Evolutionary conservation across 2,329 filamentous ascomycete genomes (phyloP).

Genomic region (Pestalotiopsis sp.): DNA sequence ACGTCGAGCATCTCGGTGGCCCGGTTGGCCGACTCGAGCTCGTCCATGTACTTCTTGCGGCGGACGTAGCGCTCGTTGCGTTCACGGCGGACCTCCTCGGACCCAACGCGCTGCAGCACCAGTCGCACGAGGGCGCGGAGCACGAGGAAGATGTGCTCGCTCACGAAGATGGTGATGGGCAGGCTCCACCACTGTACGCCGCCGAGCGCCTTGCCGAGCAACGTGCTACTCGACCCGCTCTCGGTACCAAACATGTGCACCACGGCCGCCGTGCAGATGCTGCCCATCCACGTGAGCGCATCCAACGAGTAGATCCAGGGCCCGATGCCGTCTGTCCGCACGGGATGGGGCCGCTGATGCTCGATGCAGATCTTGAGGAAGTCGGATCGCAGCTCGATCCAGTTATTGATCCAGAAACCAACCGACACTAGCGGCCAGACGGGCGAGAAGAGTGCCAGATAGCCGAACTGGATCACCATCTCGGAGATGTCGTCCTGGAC

Average conservation of each 20-base stretch:
- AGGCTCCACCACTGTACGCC: conserved; percentile 65
- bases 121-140: conserved; percentile 47
- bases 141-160: conserved; percentile 71
- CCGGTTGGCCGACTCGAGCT: conserved; percentile 40
- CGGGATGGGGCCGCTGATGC: conserved; percentile 70
- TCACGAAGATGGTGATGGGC: conserved; percentile 70
- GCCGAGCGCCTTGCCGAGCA: conserved; percentile 26
- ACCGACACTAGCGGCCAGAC: conserved; percentile 76
- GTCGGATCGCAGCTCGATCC: conserved; percentile 76
- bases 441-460: conserved; percentile 72
- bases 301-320: conserved; percentile 71
- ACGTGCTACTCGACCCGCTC: conserved; percentile 43
- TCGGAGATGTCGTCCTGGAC: conserved; percentile 74
- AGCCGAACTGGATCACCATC: conserved; percentile 74
- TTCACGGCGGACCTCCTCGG: conserved; percentile 41
- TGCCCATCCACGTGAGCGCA: conserved; percentile 73
- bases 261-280: conserved; percentile 70
- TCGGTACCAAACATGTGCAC: conserved; percentile 71
- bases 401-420: conserved; percentile 76
- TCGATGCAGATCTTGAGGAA: conserved; percentile 77
- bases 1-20: conserved; percentile 33
- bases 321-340: conserved; percentile 72
- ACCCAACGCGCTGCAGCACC: conserved; percentile 39
- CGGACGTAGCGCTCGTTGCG: conserved; percentile 39
- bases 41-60: conserved; percentile 38